Evolutionary conservation across 805 yeast species (phyloP), one percentile per base, ranked within the genome.

Genomic region (Ogataea ganodermae): DNA sequence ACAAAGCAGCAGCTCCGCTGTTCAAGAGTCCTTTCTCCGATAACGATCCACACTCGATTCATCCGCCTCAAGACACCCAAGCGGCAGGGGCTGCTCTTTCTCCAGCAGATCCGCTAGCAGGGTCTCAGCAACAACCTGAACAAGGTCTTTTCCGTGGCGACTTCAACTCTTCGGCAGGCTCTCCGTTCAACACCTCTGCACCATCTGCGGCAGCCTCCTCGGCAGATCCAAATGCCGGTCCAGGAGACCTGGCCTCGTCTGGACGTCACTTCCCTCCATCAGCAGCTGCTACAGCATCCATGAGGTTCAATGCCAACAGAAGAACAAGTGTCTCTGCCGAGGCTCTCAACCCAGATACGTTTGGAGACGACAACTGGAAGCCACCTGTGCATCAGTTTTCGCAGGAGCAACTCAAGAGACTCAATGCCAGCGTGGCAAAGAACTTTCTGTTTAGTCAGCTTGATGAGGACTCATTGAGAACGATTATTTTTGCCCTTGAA

Each of bases 321-420:
- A 82, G 97, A 71, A 86, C 90, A 3, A 85, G 95, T 17, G 97
- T 90, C 12, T 81, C 90, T 46, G 97, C 96, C 4, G 97, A 90
- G 68, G 85, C 94, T 2, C 66, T 86, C 59, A 84, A 86, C 61
- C 95, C 94, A 5, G 83, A 81, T 51, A 80, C 78, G 27, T 82
- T 86, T 60, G 73, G 74, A 45, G 74, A 79, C 27, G 86, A 81
- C 60, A 75, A 80, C 44, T 86, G 91, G 91, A 78, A 72, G 51
- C 86, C 88, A 5, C 91, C 92, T 9, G 81, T 75, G 42, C 82
- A 81, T 57, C 76, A 82, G 56, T 78, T 86, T 61, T 70, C 80
- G 3, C 66, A 71, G 1, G 83, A 80, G 37, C 96, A 89, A 67
- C 70, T 84, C 48, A 69, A 71, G 45, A 81, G 91, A 54, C 76